Evolutionary conservation across 179 eudicot genomes (phyloP).

Genomic region (Corrigiola litoralis): DNA sequence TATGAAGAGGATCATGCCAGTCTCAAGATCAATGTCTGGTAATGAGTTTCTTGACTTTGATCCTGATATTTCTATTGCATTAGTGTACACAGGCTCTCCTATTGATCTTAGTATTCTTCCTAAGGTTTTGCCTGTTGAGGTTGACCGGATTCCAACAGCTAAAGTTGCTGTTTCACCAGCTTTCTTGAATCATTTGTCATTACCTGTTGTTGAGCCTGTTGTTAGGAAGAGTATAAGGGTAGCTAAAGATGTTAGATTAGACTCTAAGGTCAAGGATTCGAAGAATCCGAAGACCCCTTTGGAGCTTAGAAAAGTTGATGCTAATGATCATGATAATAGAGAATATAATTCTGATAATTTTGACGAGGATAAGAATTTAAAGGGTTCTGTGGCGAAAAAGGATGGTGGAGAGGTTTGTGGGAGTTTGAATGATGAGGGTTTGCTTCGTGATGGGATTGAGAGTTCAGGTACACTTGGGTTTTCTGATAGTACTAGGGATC

Average conservation of each 20-base stretch:
- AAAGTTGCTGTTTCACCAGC: constrained; percentile 21
- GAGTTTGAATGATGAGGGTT: constrained; percentile 10
- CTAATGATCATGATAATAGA: constrained; percentile 4
- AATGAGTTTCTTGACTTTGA: constrained; percentile 22
- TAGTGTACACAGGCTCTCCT: constrained; percentile 39
- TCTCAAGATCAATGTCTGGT: constrained; percentile 28
- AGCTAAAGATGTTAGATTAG: constrained; percentile 6
- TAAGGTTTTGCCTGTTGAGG: constrained; percentile 32
- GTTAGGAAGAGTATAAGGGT: constrained; percentile 10
- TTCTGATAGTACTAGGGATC: constrained; percentile 30
- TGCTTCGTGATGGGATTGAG: constrained; percentile 21
- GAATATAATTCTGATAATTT: constrained; percentile 8
- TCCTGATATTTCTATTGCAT: constrained; percentile 37
- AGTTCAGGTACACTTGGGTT: constrained; percentile 43
- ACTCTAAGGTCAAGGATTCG: neutral
- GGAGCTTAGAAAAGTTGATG: neutral
- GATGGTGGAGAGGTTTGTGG: neutral
- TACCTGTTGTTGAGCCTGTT: constrained; percentile 40
- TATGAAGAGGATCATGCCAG: constrained; percentile 20
- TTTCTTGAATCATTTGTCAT: constrained; percentile 26
- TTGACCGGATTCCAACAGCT: constrained; percentile 35
- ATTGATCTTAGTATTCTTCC: constrained; percentile 22
- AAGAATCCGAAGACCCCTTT: neutral
- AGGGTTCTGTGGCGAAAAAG: neutral
- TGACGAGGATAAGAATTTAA: constrained; percentile 9